Percentiles rank a stretch among this genome's conserved stretches.
Evolutionary conservation across 352 stramenopile species (phyloP).

Genomic region (Pythium sukuiense): DNA sequence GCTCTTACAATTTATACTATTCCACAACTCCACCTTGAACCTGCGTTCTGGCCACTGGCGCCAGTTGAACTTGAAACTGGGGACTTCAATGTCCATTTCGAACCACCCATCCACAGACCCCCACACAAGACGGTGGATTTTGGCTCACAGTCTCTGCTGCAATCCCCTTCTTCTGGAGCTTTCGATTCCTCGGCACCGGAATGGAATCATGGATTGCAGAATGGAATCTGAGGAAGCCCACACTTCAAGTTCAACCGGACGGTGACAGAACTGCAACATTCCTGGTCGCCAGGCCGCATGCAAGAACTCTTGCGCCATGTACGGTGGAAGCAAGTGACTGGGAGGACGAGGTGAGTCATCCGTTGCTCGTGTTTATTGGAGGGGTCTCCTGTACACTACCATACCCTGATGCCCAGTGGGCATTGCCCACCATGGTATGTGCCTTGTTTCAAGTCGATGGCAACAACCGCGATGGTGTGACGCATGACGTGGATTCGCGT

Average conservation of each 20-base stretch:
- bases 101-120: neutral
- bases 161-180: neutral
- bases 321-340: too few species aligned
- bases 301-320: too few species aligned
- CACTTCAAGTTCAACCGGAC: neutral
- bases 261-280: neutral
- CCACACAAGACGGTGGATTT: neutral
- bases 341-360: too few species aligned
- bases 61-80: slow-evolving; percentile 27
- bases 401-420: too few species aligned
- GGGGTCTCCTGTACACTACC: too few species aligned
- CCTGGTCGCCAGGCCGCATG: neutral
- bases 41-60: slow-evolving; percentile 1
- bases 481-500: neutral
- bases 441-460: too few species aligned
- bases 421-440: too few species aligned
- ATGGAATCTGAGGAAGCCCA: neutral
- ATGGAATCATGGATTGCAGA: neutral
- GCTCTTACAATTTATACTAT: too few species aligned
- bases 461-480: too few species aligned
- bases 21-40: slow-evolving; percentile 8
- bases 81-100: slow-evolving; percentile 16
- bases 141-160: neutral
- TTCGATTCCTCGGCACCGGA: neutral
- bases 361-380: too few species aligned